Evolutionary conservation across 2,329 filamentous ascomycete genomes (phyloP).

Genomic region (Fulvia fulva): DNA sequence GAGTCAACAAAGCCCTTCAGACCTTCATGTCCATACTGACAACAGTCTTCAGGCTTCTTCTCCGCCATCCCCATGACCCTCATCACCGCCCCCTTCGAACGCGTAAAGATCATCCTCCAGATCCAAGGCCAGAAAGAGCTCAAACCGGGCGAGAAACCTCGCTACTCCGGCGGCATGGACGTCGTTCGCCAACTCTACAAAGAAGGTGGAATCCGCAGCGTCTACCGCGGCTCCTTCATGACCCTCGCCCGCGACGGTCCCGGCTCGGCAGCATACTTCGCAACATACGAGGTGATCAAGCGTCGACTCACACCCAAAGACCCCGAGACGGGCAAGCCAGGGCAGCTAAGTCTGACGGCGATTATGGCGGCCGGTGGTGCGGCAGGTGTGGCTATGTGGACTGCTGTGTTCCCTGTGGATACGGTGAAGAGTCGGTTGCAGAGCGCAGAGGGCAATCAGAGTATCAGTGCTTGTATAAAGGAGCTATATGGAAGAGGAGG

Average conservation of each 20-base stretch:
- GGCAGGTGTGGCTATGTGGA: conserved; percentile 98
- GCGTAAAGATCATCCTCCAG: conserved; percentile 96
- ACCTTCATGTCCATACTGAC: neutral
- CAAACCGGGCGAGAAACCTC: conserved; percentile 84
- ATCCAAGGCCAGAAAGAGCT: conserved; percentile 89
- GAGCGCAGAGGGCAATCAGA: conserved; percentile 80
- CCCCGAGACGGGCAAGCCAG: conserved; percentile 63
- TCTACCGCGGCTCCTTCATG: conserved; percentile 87
- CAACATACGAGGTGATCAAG: conserved; percentile 96
- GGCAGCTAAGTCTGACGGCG: conserved; percentile 74
- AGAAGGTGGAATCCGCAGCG: conserved; percentile 82
- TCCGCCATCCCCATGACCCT: conserved; percentile 94
- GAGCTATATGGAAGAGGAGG: conserved; percentile 82
- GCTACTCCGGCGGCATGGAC: conserved; percentile 81
- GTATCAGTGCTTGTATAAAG: conserved; percentile 72
- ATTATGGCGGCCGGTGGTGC: conserved; percentile 83
- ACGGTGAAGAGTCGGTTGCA: conserved; percentile 94
- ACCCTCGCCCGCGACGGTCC: conserved; percentile 92
- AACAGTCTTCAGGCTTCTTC: conserved; percentile 68
- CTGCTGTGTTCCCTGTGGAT: conserved; percentile 95
- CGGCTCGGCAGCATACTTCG: conserved; percentile 92
- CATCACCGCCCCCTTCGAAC: conserved; percentile 98
- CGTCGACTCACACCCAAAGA: conserved; percentile 78
- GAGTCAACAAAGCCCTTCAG: neutral
- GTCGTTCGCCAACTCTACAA: conserved; percentile 91